Percentiles rank a stretch among this genome's conserved stretches.
Conservation (phyloP, 306 rosid genomes). For the Sechiopsis laciniata region DNA sequence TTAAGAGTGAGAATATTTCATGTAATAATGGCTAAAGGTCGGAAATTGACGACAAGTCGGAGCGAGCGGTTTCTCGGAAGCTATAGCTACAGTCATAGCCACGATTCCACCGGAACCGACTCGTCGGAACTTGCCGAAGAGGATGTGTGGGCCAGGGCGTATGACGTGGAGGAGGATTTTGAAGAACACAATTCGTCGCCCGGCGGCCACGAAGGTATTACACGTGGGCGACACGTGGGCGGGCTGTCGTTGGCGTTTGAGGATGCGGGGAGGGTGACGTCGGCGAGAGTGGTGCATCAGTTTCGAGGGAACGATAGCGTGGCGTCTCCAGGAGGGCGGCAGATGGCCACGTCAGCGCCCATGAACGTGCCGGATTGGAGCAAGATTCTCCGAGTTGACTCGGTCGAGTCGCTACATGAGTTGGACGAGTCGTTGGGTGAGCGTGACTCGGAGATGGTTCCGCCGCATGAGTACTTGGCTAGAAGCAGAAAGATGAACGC, state of each 20-base stretch:
- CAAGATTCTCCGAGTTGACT: conserved; percentile 82
- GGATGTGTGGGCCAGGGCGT: conserved; percentile 67
- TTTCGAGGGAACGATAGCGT: conserved; percentile 34
- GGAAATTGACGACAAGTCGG: conserved; percentile 64
- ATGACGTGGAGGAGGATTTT: conserved; percentile 22
- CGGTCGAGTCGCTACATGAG: conserved; percentile 62
- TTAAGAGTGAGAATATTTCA: neutral
- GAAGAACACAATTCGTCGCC: conserved; percentile 24
- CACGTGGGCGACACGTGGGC: conserved; percentile 31
- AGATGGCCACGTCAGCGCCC: conserved; percentile 69
- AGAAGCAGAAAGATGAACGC: conserved; percentile 53
- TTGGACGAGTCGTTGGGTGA: conserved; percentile 37
- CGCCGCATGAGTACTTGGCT: conserved; percentile 93
- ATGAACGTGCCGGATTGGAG: conserved; percentile 98
- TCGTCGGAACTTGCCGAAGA: conserved; percentile 70
- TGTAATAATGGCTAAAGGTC: conserved; percentile 72
- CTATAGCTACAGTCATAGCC: conserved; percentile 35
- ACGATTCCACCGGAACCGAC: conserved; percentile 34
- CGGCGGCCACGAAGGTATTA: neutral
- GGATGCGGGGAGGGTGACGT: conserved; percentile 30
- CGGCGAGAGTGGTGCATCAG: conserved; percentile 75
- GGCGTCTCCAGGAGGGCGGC: conserved; percentile 38
- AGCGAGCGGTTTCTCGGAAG: conserved; percentile 77
- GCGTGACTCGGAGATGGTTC: conserved; percentile 59
- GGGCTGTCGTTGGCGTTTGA: conserved; percentile 77